Base-by-base conservation (phyloP, 352 stramenopile genomes). In the Aphanomyces astaci region DNA sequence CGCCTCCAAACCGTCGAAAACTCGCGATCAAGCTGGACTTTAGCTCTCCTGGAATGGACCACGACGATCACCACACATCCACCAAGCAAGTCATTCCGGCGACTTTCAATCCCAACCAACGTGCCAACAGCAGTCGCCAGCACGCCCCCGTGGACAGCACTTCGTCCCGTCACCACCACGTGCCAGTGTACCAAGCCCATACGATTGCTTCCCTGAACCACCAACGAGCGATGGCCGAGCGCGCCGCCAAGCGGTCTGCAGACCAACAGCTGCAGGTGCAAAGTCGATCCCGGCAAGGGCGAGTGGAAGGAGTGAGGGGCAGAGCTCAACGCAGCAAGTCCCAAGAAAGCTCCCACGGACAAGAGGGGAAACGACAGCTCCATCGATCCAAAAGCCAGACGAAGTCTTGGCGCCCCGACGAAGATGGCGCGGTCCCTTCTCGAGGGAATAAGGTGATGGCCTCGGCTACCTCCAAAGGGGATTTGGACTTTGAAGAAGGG, bases 1-100 rank as follows among this genome's bases (percentile, higher is more conserved):
- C 62, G 22, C 62, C 62, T 13, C 62, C 62, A 49, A 28, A 39
- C 22, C 45, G 40, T 10, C 22, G 28, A 22, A 57, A 68, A 49
- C 17, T 68, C 2, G 62, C 62, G 11, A 30, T 68, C 28, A 68
- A 68, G n/a, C 27, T 68, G 22, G 48, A 68, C 62, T 68, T 68
- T 68, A 51, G 48, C 31, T 68, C 62, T 24, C 40, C 46, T 3
- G 40, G 11, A 40, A 39, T 39, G 24, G 30, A 49, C 11, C 22
- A 64, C 36, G 30, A 59, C 54, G 54, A 30, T 22, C 56, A 64
- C 33, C 62, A 43, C 11, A 33, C 2, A 19, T 11, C 3, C 48
- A 22, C n/a, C 40, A 3, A 17, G 55, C 17, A 49, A n/a, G 9
- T 49, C 19, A 19, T 54, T 64, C 13, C 19, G 49, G 25, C 36